phyloP scores from a whole-genome alignment of 1,284 basidiomycete genomes.

The Trichosporon ovoides region DNA sequence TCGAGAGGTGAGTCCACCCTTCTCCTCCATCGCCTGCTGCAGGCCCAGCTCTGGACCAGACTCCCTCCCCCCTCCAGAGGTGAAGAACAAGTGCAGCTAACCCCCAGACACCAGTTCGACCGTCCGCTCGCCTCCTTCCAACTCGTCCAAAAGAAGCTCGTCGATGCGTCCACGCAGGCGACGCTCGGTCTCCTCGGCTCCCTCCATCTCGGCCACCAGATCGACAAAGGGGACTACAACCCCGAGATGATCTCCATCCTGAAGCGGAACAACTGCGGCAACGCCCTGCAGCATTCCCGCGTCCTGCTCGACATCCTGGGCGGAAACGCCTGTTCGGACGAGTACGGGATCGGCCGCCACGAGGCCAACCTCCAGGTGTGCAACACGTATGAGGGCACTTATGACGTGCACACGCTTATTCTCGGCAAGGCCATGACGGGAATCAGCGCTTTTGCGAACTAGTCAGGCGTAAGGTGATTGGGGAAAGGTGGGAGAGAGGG shows the following conservation, averaged over 20 bases:
- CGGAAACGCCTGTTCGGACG: slow-evolving; percentile 83
- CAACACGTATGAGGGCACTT: slow-evolving; percentile 81
- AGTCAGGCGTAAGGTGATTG: background rate
- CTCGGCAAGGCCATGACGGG: slow-evolving; percentile 87
- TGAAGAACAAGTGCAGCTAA: background rate
- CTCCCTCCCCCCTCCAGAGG: too few species aligned
- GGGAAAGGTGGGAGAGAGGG: background rate
- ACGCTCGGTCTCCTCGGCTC: slow-evolving; percentile 73
- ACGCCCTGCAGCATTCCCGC: slow-evolving; percentile 77
- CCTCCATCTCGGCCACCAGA: slow-evolving; percentile 75
- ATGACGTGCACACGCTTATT: slow-evolving; percentile 53
- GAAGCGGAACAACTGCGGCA: slow-evolving; percentile 94
- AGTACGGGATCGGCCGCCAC: slow-evolving; percentile 83
- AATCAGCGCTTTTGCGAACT: slow-evolving; percentile 44
- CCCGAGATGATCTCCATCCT: slow-evolving; percentile 93
- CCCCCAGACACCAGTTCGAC: slow-evolving; percentile 61
- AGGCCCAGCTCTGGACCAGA: too few species aligned
- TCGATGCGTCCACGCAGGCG: slow-evolving; percentile 81
- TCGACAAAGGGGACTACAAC: slow-evolving; percentile 69
- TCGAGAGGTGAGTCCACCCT: slow-evolving; percentile 62
- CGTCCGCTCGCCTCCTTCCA: slow-evolving; percentile 91
- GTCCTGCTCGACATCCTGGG: slow-evolving; percentile 80
- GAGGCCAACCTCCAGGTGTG: slow-evolving; percentile 86
- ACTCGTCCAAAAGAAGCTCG: slow-evolving; percentile 92
- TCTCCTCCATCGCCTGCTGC: too few species aligned